These are phyloP conservation scores for Didymella lethalis DNA, from an alignment of 2,329 filamentous ascomycete genomes.

Conservation along the genomic window DNA sequence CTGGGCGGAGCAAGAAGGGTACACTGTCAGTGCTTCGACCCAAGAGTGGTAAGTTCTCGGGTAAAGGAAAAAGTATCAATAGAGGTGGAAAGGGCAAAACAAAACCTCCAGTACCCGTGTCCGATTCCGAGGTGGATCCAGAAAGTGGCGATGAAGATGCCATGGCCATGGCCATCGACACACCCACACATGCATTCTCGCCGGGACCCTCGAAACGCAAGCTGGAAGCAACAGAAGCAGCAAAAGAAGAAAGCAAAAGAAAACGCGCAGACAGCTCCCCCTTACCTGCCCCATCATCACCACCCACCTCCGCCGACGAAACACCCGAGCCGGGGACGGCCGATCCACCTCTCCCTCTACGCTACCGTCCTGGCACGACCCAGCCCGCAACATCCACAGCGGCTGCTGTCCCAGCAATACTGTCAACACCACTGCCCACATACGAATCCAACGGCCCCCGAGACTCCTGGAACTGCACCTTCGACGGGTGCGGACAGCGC, in stretches of 20 bases:
- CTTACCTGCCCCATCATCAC: constrained; percentile 29
- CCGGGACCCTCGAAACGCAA: constrained; percentile 43
- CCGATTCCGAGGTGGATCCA: constrained; percentile 27
- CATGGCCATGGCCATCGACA: constrained; percentile 40
- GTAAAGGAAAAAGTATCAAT: constrained; percentile 43
- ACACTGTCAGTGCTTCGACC: constrained; percentile 48
- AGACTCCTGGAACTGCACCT: constrained; percentile 71
- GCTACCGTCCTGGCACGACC: constrained; percentile 26
- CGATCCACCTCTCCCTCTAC: constrained; percentile 38
- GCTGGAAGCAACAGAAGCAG: constrained; percentile 24
- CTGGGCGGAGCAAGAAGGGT: constrained; percentile 37
- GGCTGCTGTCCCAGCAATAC: constrained; percentile 16
- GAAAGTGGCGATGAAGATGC: constrained; percentile 35
- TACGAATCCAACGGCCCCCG: constrained; percentile 60
- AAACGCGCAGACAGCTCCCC: constrained; percentile 42
- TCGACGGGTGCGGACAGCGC: constrained; percentile 69
- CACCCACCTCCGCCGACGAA: constrained; percentile 24
- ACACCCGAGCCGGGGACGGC: constrained; percentile 29
- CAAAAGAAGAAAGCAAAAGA: constrained; percentile 29
- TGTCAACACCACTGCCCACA: constrained; percentile 46
- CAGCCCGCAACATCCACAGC: constrained; percentile 22
- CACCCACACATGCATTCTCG: constrained; percentile 39
- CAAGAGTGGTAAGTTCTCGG: constrained; percentile 46
- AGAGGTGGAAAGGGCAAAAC: constrained; percentile 34
- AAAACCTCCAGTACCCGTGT: constrained; percentile 29